A percentile compares a stretch with the other conserved stretches of the same genome.
phyloP scores from a whole-genome alignment of 768 basidiomycete species.

The Suillus discolor region DNA sequence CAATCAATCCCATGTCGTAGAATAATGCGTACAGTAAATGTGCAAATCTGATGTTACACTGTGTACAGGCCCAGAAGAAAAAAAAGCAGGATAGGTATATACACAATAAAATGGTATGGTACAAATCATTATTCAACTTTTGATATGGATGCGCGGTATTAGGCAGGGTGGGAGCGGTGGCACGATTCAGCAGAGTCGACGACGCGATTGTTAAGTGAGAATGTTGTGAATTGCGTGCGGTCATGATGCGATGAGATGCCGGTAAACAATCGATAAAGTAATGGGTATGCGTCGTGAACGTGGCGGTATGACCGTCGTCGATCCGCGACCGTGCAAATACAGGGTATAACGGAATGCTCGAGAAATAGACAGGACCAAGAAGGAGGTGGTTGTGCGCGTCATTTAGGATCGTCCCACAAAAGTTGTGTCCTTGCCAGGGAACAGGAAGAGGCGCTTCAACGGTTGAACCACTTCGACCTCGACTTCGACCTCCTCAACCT shows the following conservation, averaged over 20 bases:
- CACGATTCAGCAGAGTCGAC: conserved; percentile 35
- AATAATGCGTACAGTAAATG: conserved; percentile 37
- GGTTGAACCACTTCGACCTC: conserved; percentile 57
- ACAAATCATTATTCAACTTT: conserved; percentile 29
- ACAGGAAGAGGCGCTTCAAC: conserved; percentile 70
- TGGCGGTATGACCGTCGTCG: conserved; percentile 33
- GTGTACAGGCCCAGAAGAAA: conserved; percentile 29
- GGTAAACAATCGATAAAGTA: conserved; percentile 35
- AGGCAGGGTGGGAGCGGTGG: conserved; percentile 24
- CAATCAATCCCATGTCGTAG: conserved; percentile 36
- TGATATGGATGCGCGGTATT: conserved; percentile 19
- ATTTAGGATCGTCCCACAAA: conserved; percentile 31
- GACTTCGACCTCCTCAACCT: conserved; percentile 52
- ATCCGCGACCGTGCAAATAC: conserved; percentile 26
- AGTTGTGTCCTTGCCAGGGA: conserved; percentile 48
- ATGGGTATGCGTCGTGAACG: conserved; percentile 36
- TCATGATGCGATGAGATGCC: conserved; percentile 20
- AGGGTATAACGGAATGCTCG: conserved; percentile 31
- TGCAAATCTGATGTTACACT: conserved; percentile 32
- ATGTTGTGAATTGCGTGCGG: conserved; percentile 28
- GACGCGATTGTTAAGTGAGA: conserved; percentile 28
- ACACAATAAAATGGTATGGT: conserved; percentile 37
- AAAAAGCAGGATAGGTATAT: conserved; percentile 21
- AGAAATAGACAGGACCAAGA: conserved; percentile 10
- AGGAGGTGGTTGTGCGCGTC: conserved; percentile 9